A percentile compares a stretch with the other conserved stretches of the same genome.
These are phyloP conservation scores for Ogataea ramenticola DNA, from an alignment of 805 yeast species.

Conservation along the genomic window DNA sequence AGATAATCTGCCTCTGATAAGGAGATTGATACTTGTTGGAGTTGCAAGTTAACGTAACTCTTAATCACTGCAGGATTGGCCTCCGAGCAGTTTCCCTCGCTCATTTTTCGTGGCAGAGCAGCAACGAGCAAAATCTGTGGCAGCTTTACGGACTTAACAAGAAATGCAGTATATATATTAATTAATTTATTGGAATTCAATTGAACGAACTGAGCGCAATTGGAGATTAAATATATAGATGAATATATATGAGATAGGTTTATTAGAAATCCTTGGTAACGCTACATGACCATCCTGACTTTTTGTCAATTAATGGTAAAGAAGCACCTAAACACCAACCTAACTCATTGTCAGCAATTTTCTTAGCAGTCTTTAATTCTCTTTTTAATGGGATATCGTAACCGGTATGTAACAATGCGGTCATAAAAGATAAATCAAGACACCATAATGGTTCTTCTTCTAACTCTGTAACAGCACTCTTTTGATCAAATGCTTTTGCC, in stretches of 20 bases:
- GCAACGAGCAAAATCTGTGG: neutral
- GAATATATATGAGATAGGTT: no score
- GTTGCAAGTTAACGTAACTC: no score
- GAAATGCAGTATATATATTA: no score
- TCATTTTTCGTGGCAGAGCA: no score
- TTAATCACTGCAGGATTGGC: neutral
- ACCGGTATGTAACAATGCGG: slow-evolving; percentile 88
- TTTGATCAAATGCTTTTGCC: slow-evolving; percentile 57
- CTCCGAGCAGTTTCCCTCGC: no score
- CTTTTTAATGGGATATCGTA: slow-evolving; percentile 88
- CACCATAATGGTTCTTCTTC: slow-evolving; percentile 90
- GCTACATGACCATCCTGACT: slow-evolving; percentile 65
- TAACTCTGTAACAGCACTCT: slow-evolving; percentile 60
- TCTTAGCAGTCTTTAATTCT: slow-evolving; percentile 89
- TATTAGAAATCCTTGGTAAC: slow-evolving; percentile 22
- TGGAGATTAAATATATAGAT: no score
- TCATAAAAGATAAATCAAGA: slow-evolving; percentile 83
- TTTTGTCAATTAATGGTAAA: slow-evolving; percentile 71
- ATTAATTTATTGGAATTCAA: no score
- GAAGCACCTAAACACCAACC: slow-evolving; percentile 99
- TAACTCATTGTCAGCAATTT: slow-evolving; percentile 79
- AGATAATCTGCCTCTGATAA: no score
- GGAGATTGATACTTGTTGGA: no score
- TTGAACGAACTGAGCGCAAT: no score
- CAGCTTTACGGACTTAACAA: neutral